These are phyloP conservation scores for Sclerotinia borealis DNA, from an alignment of 2,329 filamentous ascomycete species.

Conservation along the genomic window DNA sequence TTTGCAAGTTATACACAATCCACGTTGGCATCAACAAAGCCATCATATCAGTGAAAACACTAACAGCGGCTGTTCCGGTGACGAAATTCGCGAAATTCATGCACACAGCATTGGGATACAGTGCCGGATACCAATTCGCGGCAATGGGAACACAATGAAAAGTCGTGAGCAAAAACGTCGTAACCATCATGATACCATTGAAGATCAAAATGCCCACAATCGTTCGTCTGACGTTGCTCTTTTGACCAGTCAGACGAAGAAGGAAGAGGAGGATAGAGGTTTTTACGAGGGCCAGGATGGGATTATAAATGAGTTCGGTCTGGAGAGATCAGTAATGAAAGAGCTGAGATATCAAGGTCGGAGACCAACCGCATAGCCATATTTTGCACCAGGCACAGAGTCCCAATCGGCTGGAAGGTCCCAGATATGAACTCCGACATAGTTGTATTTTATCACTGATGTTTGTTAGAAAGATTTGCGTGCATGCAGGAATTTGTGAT, in stretches of 20 bases:
- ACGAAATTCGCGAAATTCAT: slow-evolving; percentile 13
- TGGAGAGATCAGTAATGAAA: not conserved
- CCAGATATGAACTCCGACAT: not conserved
- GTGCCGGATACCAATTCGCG: slow-evolving; percentile 11
- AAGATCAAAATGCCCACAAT: slow-evolving; percentile 24
- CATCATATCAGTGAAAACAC: slow-evolving; percentile 13
- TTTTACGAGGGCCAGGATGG: slow-evolving; percentile 41
- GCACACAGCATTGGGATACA: slow-evolving; percentile 11
- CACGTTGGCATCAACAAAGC: slow-evolving; percentile 15
- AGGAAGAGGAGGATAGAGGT: slow-evolving; percentile 42
- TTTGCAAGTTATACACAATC: slow-evolving; percentile 18
- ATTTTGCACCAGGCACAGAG: not conserved
- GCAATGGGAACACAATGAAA: slow-evolving; percentile 16
- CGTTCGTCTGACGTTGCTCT: slow-evolving; percentile 31
- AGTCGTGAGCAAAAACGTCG: not conserved
- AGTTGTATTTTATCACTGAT: not conserved
- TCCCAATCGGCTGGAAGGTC: not conserved
- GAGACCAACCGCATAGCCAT: not conserved
- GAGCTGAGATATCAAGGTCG: not conserved
- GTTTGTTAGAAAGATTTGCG: not conserved
- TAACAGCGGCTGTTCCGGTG: not conserved
- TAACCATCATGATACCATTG: slow-evolving; percentile 8
- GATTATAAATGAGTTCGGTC: slow-evolving; percentile 35
- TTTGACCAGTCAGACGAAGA: slow-evolving; percentile 37
- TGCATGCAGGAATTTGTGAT: not conserved